A percentile compares a stretch with the other conserved stretches of the same genome.
These are phyloP conservation scores for Exserohilum rostratum DNA, from an alignment of 2,329 filamentous ascomycete species.

Conservation along the genomic window DNA sequence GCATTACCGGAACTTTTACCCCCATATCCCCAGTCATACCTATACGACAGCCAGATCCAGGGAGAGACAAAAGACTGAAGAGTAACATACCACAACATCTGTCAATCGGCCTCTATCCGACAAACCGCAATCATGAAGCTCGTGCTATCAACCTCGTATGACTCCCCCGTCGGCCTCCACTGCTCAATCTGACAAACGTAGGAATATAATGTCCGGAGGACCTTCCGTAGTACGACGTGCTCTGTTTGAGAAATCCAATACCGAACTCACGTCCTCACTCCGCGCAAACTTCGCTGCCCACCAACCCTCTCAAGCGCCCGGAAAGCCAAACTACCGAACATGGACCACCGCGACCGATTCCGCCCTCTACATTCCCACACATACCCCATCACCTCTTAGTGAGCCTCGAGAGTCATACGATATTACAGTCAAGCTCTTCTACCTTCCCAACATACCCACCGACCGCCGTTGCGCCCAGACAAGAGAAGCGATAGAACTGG, in stretches of 20 bases:
- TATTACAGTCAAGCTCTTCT: constrained; percentile 95
- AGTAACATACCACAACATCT: background rate
- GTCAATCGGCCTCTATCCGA: background rate
- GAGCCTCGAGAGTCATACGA: constrained; percentile 89
- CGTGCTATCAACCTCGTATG: constrained; percentile 84
- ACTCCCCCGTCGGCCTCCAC: constrained; percentile 14
- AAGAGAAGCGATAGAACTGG: constrained; percentile 77
- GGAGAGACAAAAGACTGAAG: background rate
- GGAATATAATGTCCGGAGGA: constrained; percentile 84
- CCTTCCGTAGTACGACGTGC: constrained; percentile 83
- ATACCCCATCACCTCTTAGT: constrained; percentile 71
- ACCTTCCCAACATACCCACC: constrained; percentile 73
- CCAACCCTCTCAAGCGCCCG: constrained; percentile 62
- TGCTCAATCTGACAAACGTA: constrained; percentile 61
- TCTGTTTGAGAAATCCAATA: constrained; percentile 81
- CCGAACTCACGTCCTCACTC: constrained; percentile 88
- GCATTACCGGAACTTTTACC: background rate
- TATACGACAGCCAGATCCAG: background rate
- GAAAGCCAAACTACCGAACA: constrained; percentile 52
- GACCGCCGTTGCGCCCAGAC: constrained; percentile 72
- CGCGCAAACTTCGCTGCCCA: constrained; percentile 80
- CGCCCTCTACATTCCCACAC: constrained; percentile 76
- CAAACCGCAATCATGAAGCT: constrained; percentile 69
- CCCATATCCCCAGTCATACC: background rate
- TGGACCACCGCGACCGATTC: constrained; percentile 68